phyloP scores from a whole-genome alignment of 352 stramenopile species.

The Discostella stelligera region DNA sequence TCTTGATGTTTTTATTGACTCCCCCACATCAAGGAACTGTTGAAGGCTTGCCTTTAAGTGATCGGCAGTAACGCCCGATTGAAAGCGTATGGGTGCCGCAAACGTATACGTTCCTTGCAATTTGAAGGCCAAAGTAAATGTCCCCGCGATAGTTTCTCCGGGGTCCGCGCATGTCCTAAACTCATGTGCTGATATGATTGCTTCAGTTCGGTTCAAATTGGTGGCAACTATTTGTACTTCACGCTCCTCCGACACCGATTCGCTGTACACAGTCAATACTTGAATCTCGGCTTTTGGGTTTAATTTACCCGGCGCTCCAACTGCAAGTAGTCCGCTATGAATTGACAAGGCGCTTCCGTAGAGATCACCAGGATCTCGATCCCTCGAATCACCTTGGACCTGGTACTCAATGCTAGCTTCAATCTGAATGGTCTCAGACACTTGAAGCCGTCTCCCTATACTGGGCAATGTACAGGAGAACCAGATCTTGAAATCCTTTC shows the following conservation, averaged over 20 bases:
- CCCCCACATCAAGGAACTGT: constrained; percentile 43
- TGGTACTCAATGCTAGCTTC: constrained; percentile 65
- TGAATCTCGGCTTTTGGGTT: constrained; percentile 59
- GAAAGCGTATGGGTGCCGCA: constrained; percentile 49
- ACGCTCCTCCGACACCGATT: constrained; percentile 37
- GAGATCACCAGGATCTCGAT: constrained; percentile 55
- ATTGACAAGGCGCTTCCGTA: constrained; percentile 60
- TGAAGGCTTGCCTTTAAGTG: constrained; percentile 49
- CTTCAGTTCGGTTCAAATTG: constrained; percentile 40
- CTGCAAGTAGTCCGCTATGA: constrained; percentile 39
- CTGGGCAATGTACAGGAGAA: constrained; percentile 38
- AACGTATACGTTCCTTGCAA: constrained; percentile 41
- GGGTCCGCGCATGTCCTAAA: constrained; percentile 56
- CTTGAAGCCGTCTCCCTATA: constrained; percentile 34
- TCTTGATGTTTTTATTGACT: constrained; percentile 47
- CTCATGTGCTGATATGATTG: constrained; percentile 47
- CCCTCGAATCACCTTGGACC: constrained; percentile 47
- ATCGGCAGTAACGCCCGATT: constrained; percentile 46
- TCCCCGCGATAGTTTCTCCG: constrained; percentile 50
- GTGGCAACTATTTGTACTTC: constrained; percentile 70
- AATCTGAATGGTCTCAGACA: constrained; percentile 45
- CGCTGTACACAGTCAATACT: constrained; percentile 61
- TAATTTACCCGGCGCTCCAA: constrained; percentile 59
- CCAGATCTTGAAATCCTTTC: constrained; percentile 62
- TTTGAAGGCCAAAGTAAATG: constrained; percentile 52